A percentile compares a stretch with the other conserved stretches of the same genome.
These are phyloP conservation scores for Colletotrichum magnum DNA, from an alignment of 2,329 filamentous ascomycete species.

Conservation along the genomic window DNA sequence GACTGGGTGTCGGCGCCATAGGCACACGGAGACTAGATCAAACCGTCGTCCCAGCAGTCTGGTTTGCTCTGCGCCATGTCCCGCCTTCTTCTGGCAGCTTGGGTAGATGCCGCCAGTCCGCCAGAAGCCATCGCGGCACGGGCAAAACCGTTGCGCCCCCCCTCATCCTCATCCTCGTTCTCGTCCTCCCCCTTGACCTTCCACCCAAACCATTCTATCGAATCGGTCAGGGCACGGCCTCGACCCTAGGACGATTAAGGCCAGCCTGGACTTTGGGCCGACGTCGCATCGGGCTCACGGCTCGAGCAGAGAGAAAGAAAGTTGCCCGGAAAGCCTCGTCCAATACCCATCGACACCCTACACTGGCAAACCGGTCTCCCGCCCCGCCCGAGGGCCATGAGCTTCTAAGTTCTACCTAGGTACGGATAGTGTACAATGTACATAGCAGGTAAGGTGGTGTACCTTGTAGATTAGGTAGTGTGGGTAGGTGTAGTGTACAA, in stretches of 20 bases:
- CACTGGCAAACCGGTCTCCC: background rate
- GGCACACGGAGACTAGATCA: background rate
- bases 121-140: slow-evolving; percentile 36
- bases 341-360: background rate
- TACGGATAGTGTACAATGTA: too few relatives aligned
- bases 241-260: background rate
- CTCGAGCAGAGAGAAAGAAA: background rate
- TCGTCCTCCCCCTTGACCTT: background rate
- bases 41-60: slow-evolving; percentile 35
- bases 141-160: slow-evolving; percentile 26
- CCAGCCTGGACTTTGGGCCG: slow-evolving; percentile 18
- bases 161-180: background rate
- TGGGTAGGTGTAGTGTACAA: too few relatives aligned
- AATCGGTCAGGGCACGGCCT: background rate
- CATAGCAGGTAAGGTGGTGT: too few relatives aligned
- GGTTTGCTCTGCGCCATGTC: slow-evolving; percentile 34
- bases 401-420: background rate
- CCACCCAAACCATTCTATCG: background rate
- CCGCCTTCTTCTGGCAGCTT: slow-evolving; percentile 18
- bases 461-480: too few relatives aligned
- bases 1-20: too few relatives aligned
- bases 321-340: background rate
- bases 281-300: slow-evolving; percentile 8
- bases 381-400: slow-evolving; percentile 7
- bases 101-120: slow-evolving; percentile 36